These are phyloP conservation scores for Oidiodendron maius DNA, from an alignment of 495 filamentous ascomycete genomes.

Conservation along the genomic window DNA sequence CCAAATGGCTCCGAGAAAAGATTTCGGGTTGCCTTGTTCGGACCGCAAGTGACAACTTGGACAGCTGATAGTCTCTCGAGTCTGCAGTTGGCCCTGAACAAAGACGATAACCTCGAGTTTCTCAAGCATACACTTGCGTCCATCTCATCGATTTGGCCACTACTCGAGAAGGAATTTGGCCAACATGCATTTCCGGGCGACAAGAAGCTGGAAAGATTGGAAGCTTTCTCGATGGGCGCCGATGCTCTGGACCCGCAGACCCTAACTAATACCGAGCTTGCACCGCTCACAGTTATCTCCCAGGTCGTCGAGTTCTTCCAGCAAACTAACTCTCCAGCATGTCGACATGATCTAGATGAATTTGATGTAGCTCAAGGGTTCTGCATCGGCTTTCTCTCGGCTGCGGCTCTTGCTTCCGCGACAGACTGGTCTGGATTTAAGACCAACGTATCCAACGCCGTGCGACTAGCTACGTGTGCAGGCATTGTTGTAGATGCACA, in stretches of 20 bases:
- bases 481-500: slow-evolving; percentile 28
- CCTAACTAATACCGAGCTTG: neutral
- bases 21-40: too few relatives aligned
- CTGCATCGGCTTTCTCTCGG: slow-evolving; percentile 33
- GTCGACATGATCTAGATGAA: neutral
- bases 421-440: slow-evolving; percentile 17
- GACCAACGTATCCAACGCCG: slow-evolving; percentile 4
- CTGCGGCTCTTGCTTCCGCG: slow-evolving; percentile 25
- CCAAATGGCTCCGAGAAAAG: too few relatives aligned
- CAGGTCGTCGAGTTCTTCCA: neutral
- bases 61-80: too few relatives aligned
- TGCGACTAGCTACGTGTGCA: slow-evolving; percentile 29
- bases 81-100: too few relatives aligned
- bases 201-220: too few relatives aligned
- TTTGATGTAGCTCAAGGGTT: slow-evolving; percentile 29
- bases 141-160: too few relatives aligned
- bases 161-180: too few relatives aligned
- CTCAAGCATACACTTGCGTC: too few relatives aligned
- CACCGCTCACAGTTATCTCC: neutral
- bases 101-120: too few relatives aligned
- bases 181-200: too few relatives aligned
- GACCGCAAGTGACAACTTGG: too few relatives aligned
- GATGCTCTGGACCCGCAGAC: neutral
- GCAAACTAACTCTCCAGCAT: neutral
- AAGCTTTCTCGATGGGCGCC: too few relatives aligned